Evolutionary conservation across 345 rosid genomes (phyloP).

Genomic region (Iberis pinnata): DNA sequence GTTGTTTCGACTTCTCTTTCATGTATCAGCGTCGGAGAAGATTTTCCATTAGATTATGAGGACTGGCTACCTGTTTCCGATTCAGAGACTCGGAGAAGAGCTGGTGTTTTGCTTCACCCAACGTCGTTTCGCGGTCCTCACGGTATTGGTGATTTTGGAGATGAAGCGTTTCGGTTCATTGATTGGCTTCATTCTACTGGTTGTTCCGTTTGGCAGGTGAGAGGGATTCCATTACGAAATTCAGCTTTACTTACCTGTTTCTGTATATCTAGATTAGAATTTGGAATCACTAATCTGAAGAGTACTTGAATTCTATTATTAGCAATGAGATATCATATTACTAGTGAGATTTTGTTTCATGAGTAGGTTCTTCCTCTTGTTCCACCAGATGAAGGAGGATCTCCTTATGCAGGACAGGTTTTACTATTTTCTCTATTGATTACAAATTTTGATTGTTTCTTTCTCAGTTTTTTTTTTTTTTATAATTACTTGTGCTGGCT

Average conservation of each 20-base stretch:
- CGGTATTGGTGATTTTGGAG: conserved; percentile 88
- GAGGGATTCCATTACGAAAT: too few species aligned
- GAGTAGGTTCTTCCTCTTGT: conserved; percentile 93
- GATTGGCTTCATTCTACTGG: conserved; percentile 87
- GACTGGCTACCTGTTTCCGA: conserved; percentile 48
- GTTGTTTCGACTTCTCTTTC: conserved; percentile 26
- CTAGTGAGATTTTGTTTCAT: background rate
- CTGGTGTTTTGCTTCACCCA: conserved; percentile 88
- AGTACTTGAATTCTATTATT: too few species aligned
- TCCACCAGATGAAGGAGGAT: conserved; percentile 79
- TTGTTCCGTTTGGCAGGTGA: conserved; percentile 91
- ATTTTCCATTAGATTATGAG: conserved; percentile 55
- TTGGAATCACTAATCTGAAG: background rate
- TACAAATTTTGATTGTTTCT: background rate
- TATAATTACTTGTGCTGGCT: background rate
- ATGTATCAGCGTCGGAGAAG: conserved; percentile 45
- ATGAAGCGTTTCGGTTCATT: conserved; percentile 61
- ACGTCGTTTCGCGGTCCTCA: conserved; percentile 73
- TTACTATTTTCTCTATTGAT: background rate
- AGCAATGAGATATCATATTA: too few species aligned
- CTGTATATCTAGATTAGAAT: background rate
- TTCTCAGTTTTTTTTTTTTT: background rate
- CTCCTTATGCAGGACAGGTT: conserved; percentile 94
- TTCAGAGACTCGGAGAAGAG: conserved; percentile 46
- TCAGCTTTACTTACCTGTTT: too few species aligned